phyloP scores from a whole-genome alignment of 495 filamentous ascomycete genomes.

The Penicillium nucicola region DNA sequence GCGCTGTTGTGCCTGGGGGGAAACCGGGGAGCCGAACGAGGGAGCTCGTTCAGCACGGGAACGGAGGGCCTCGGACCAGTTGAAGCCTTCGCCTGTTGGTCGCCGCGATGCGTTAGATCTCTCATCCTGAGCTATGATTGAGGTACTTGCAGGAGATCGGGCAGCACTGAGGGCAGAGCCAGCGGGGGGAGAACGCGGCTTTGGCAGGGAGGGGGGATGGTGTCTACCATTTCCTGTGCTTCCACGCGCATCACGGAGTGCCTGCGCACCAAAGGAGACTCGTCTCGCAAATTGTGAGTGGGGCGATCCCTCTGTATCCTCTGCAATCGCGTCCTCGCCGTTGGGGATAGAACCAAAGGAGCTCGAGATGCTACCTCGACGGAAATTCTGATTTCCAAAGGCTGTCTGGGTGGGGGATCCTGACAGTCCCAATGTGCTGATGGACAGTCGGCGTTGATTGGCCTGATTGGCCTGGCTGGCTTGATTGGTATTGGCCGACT shows the following conservation, averaged over 20 bases:
- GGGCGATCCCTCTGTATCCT: slow-evolving; percentile 68
- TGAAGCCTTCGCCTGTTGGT: slow-evolving; percentile 82
- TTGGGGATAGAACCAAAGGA: slow-evolving; percentile 71
- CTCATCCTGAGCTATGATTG: slow-evolving; percentile 37
- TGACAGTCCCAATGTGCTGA: slow-evolving; percentile 80
- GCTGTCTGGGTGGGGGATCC: slow-evolving; percentile 67
- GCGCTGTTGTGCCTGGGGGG: slow-evolving; percentile 22
- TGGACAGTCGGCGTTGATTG: slow-evolving; percentile 80
- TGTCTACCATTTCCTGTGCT: slow-evolving; percentile 47
- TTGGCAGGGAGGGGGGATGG: slow-evolving; percentile 29
- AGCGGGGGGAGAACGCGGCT: slow-evolving; percentile 22
- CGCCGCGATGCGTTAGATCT: slow-evolving; percentile 48
- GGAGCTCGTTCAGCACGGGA: slow-evolving; percentile 81
- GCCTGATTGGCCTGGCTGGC: slow-evolving; percentile 39
- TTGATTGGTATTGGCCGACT: slow-evolving; percentile 13
- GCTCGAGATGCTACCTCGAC: slow-evolving; percentile 70
- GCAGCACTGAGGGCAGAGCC: slow-evolving; percentile 18
- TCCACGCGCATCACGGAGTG: slow-evolving; percentile 66
- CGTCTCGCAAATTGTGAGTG: slow-evolving; percentile 77
- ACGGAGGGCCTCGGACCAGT: slow-evolving; percentile 92
- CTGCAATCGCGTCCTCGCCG: slow-evolving; percentile 82
- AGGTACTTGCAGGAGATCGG: slow-evolving; percentile 40
- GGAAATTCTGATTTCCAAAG: slow-evolving; percentile 46
- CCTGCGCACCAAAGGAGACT: slow-evolving; percentile 87
- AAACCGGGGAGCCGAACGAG: slow-evolving; percentile 49